phyloP scores from a whole-genome alignment of 2,329 filamentous ascomycete species.

The Plectosphaerella sp. region DNA sequence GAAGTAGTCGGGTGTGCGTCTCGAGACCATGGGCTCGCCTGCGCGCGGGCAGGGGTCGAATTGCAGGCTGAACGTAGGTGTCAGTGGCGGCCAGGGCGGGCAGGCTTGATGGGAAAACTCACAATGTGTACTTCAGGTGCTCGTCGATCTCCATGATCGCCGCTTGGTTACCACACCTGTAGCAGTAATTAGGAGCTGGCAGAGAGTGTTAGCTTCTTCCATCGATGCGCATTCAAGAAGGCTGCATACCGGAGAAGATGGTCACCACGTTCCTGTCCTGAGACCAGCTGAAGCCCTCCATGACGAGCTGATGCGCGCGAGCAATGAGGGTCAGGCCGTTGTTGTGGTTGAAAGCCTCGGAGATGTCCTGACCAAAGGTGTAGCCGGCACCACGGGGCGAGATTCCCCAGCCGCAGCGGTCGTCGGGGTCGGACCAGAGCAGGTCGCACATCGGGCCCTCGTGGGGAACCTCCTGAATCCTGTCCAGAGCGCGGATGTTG shows the following conservation, averaged over 20 bases:
- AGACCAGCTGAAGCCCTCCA: constrained; percentile 99
- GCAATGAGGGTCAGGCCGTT: constrained; percentile 95
- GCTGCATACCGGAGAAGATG: constrained; percentile 80
- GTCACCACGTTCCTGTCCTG: constrained; percentile 98
- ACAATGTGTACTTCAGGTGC: constrained; percentile 99
- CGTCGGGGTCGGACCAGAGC: constrained; percentile 96
- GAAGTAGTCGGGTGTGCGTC: constrained; percentile 98
- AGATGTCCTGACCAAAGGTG: constrained; percentile 95
- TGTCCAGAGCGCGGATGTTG: constrained; percentile 91
- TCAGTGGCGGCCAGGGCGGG: background rate
- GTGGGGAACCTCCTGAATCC: constrained; percentile 97
- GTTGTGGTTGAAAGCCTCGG: constrained; percentile 98
- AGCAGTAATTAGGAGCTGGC: constrained; percentile 87
- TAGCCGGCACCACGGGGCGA: constrained; percentile 92
- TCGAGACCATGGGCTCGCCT: constrained; percentile 97
- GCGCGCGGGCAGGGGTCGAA: constrained; percentile 97
- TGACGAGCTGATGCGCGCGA: constrained; percentile 94
- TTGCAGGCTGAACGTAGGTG: constrained; percentile 69
- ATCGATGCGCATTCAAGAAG: background rate
- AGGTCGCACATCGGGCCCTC: constrained; percentile 98
- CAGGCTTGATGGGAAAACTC: constrained; percentile 35
- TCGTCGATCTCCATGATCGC: constrained; percentile 99
- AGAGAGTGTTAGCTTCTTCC: background rate
- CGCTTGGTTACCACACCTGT: constrained; percentile 97
- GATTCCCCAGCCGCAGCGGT: constrained; percentile 93